Evolutionary conservation across 225 moss, liverwort and hornwort species (phyloP), one percentile per base, ranked within the genome.

Genomic region (Sphagnum tenellum): DNA sequence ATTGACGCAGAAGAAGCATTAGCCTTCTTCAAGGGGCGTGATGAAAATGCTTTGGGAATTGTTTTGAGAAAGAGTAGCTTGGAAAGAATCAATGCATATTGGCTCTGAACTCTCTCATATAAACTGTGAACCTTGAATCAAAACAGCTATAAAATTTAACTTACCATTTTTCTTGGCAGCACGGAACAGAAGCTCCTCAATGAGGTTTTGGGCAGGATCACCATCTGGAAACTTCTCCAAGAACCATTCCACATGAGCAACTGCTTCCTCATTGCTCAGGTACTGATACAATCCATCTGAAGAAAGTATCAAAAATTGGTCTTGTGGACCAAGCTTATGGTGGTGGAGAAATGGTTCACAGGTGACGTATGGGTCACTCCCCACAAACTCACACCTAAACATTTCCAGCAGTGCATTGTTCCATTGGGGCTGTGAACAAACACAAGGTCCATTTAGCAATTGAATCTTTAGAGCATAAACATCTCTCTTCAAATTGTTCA

Each of bases 281-380:
- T 92, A 98, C 72, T 98, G 90, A 73, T 98, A 98, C 81, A 98
- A 79, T 65, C 96, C 96, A 67, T 98, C 96, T 3, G 96, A 98
- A 56, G 96, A 98, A 71, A 98, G 96, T 66, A 98, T 90, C 92
- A 98, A 74, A 71, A 98, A 98, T 55, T 90, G 90, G 67, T 98
- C 96, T 75, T 83, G 86, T 12, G 89, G 88, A 68, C 96, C 92
- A 59, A 98, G 80, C 69, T 83, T 98, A 70, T 98, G 96, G 72
- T 98, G 96, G 70, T 87, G 86, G 44, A 98, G 72, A 70, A 86
- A 89, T 64, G 96, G 96, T 62, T 88, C 80, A 67, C 96, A 98
- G 69, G 64, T 90, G 56, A 98, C 79, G 65, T 98, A 98, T 47
- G 96, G 96, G 71, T 88, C 72, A 29, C 79, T 78, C 61, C 96